Evolutionary conservation across 306 rosid species (phyloP), one percentile per base, ranked within the genome.

Genomic region (Cercis canadensis): DNA sequence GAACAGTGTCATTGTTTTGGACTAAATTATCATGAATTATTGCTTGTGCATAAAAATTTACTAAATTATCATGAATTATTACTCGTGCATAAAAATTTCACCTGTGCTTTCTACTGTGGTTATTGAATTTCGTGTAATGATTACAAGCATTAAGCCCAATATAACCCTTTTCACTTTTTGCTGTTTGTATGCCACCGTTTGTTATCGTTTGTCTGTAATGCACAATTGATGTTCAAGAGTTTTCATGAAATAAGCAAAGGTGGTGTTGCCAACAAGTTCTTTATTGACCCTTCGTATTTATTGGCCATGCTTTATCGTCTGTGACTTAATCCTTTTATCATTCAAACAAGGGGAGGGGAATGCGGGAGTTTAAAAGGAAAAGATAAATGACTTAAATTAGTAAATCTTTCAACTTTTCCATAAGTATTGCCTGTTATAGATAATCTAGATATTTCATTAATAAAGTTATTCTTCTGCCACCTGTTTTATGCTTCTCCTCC

Each of bases 1-100:
- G 65, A 67, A 51, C 14, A 57, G 40, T 58, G 62, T 41, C 32
- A 41, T 57, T 62, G 74, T 57, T 52, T 65, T 59, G 59, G 13
- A 57, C 57, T 63, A 53, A 69, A 16, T 61, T 45, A 59, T 18
- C 44, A 41, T 50, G 65, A 34, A n/a, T 13, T 33, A 32, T 46
- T 51, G 43, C 62, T 62, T 8, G 58, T 14, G 16, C 33, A 24
- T 39, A 34, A 18, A n/a, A n/a, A n/a, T n/a, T n/a, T n/a, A 57
- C 57, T 63, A 53, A 69, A 16, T 61, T 45, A 59, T 18, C 44
- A 41, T 50, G 65, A 34, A n/a, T 13, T 33, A 32, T 46, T 51
- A 33, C 62, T 62, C 10, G 58, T 14, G 16, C 33, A 24, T 39
- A 34, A 18, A n/a, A 32, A 39, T 29, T 19, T 8, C 32, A 32